A percentile compares a stretch with the other conserved stretches of the same genome.
These are phyloP conservation scores for Crithidia mellificae DNA, from an alignment of 208 protist genomes.

Conservation along the genomic window DNA sequence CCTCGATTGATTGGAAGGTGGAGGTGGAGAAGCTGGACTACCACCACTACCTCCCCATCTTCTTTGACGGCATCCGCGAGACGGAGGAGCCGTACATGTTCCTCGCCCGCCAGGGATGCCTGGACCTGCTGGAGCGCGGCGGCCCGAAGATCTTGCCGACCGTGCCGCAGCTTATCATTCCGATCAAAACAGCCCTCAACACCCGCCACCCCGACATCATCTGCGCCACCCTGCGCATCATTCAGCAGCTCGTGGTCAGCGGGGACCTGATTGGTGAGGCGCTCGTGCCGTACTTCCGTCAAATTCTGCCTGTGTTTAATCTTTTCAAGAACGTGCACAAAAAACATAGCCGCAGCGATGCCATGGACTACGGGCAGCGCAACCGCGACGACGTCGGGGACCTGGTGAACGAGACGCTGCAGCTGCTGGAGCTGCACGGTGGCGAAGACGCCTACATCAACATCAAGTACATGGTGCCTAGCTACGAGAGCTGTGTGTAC, in stretches of 20 bases:
- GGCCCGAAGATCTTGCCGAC: constrained; percentile 97
- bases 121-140: constrained; percentile 96
- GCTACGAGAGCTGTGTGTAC: constrained; percentile 91
- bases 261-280: constrained; percentile 97
- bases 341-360: constrained; percentile 88
- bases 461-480: constrained; percentile 97
- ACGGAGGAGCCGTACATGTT: constrained; percentile 98
- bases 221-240: constrained; percentile 95
- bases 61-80: constrained; percentile 98
- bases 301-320: constrained; percentile 99
- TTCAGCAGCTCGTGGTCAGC: constrained; percentile 97
- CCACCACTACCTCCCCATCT: constrained; percentile 99
- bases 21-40: constrained; percentile 98
- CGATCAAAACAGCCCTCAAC: constrained; percentile 99
- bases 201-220: constrained; percentile 98
- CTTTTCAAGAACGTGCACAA: constrained; percentile 97
- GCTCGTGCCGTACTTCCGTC: constrained; percentile 99
- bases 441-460: constrained; percentile 95
- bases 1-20: constrained; percentile 96
- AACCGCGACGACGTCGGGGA: constrained; percentile 97
- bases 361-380: constrained; percentile 97
- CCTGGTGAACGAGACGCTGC: constrained; percentile 98
- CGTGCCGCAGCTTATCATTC: constrained; percentile 99
- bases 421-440: constrained; percentile 91
- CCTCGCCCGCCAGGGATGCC: constrained; percentile 94